Base-by-base conservation (phyloP, 306 rosid species). In the Parietaria judaica region DNA sequence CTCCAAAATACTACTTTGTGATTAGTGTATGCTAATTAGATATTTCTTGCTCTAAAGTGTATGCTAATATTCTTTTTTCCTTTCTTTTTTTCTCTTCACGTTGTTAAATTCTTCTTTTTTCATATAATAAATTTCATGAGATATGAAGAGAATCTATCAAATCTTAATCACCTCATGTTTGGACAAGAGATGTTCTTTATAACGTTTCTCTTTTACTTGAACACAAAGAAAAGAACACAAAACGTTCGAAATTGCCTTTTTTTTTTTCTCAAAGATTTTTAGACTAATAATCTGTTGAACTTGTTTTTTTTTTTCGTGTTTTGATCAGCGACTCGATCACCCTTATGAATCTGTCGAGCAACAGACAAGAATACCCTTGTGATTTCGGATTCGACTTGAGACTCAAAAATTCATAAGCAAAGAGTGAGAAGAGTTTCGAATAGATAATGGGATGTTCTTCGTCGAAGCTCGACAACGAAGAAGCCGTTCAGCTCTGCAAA, bases 401-500 rank as follows among this genome's bases (percentile, higher is more conserved):
- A 56, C 60, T 83, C 69, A 90, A 74, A 58, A 51, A 76, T 71
- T 83, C 87, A 38, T 76, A 83, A 84, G 73, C 60, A 67, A 31
- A 23, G 37, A 57, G 31, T 8, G 66, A 13, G 17, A 15, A 50
- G 73, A 59, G 31, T 5, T 54, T 23, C 45, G 63, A 79, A 78
- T 76, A 45, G 63, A 62, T 31, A 62, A 88, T 92, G 99, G 99
- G 99, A 81, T 92, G 99, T 72, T 88, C 95, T 48, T 76, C 83
- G 65, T 88, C 99, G 56, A 88, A 72, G 78, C 82, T 84, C 62
- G 90, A 92, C 50, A 88, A 92, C 71, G 85, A 70, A 82, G 99
- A 88, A 64, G 88, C 84, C 43, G 94, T 92, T 67, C 78, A 92
- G 74, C 90, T 92, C 67, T 92, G 96, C 66, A 92, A 86, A 82